Evolutionary conservation across 306 rosid genomes (phyloP), one percentile per base, ranked within the genome.

Genomic region (Aeschynomene evenia): DNA sequence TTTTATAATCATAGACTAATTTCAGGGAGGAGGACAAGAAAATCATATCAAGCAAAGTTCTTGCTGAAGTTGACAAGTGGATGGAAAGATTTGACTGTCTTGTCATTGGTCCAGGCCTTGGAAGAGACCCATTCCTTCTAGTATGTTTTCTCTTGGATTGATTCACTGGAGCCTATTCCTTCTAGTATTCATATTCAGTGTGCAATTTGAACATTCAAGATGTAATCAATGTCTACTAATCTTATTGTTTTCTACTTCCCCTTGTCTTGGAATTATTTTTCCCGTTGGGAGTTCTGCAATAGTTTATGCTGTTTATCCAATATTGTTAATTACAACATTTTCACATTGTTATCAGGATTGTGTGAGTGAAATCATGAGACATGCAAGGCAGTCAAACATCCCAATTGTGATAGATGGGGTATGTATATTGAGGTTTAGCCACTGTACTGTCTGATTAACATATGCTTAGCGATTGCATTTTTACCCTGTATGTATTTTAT

Each of bases 91-190:
- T 92, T 74, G 95, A 89, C 71, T 85, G 95, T 69, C 96, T 92
- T 70, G 98, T 89, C 46, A 68, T 92, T 83, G 98, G 98, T 79
- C 98, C 98, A 1, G 98, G 98, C 76, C 98, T 92, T 10, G 98
- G 98, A 73, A 92, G 98, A 80, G 92, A 92, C 71, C 88, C 98
- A 5, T 89, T 89, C 80, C 95, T 92, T 71, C 88, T 89, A 75
- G 95, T 92, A 68, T 61, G 82, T 64, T 69, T 77, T 73, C 75
- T 64, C 57, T 40, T 56, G 57, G 50, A 28, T 51, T n/a, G 65
- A n/a, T 66, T 67, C 14, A 72, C 20, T 55, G 7, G 28, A 29
- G 49, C 56, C 63, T n/a, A n/a, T n/a, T n/a, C n/a, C n/a, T n/a
- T n/a, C n/a, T n/a, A n/a, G n/a, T n/a, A n/a, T n/a, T n/a, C n/a